A percentile compares a stretch with the other conserved stretches of the same genome.
phyloP scores from a whole-genome alignment of 768 basidiomycete genomes.

The Obba rivulosa region DNA sequence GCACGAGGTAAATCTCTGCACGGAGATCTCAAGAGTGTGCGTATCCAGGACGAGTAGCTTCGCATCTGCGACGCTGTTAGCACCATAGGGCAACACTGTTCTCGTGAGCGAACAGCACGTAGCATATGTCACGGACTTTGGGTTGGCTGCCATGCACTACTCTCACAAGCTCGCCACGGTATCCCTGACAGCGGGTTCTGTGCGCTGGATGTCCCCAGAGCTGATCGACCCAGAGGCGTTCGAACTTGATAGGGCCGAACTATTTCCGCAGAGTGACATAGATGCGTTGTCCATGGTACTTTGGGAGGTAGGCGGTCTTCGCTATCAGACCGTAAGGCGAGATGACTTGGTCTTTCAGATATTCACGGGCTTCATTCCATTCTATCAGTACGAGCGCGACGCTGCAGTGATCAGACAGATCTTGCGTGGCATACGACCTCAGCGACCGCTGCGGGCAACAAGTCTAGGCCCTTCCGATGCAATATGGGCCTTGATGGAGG shows the following conservation, averaged over 20 bases:
- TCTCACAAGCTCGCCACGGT: not conserved
- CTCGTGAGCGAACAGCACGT: not conserved
- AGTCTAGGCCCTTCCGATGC: conserved; percentile 1
- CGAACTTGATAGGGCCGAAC: not conserved
- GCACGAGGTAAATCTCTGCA: not conserved
- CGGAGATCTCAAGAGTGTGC: conserved; percentile 1
- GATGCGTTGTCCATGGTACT: not conserved
- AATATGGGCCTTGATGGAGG: conserved; percentile 1
- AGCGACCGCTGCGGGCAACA: not conserved
- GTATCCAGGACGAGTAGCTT: not conserved
- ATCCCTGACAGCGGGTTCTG: not conserved
- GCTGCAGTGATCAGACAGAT: not conserved
- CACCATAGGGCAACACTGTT: not conserved
- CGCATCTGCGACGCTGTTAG: too few species aligned
- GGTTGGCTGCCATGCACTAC: not conserved
- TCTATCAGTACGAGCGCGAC: not conserved
- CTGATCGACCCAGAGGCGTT: not conserved
- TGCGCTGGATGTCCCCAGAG: not conserved
- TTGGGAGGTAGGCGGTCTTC: not conserved
- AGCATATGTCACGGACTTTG: not conserved
- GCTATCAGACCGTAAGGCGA: too few species aligned
- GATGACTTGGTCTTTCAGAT: not conserved
- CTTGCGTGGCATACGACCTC: not conserved
- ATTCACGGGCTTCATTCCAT: conserved; percentile 5
- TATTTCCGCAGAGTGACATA: not conserved